phyloP scores from a whole-genome alignment of 306 rosid species.

The Sicyos edulis region DNA sequence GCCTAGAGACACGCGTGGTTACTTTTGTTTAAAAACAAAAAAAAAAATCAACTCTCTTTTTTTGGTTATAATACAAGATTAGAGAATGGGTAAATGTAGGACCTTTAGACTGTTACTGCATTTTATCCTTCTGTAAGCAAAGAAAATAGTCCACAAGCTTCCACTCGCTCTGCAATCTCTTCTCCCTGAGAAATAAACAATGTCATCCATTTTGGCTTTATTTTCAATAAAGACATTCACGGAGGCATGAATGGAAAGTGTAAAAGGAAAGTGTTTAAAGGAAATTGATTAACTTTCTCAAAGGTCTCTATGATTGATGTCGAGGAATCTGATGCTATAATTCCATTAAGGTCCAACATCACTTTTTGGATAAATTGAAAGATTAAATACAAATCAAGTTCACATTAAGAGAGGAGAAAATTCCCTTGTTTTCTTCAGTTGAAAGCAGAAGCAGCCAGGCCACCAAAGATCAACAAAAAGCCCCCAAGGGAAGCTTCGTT shows the following conservation, averaged over 20 bases:
- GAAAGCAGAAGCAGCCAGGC: neutral
- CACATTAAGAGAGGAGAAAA: conserved; percentile 15
- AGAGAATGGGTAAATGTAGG: conserved; percentile 2
- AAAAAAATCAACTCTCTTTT: no score
- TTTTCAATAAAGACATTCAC: neutral
- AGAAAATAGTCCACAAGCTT: conserved; percentile 6
- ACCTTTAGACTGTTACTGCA: conserved; percentile 14
- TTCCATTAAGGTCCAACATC: conserved; percentile 11
- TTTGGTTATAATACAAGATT: no score
- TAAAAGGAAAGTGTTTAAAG: conserved; percentile 17
- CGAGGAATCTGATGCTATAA: conserved; percentile 20
- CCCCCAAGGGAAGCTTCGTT: no score
- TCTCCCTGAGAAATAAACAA: neutral
- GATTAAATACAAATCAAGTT: conserved; percentile 20
- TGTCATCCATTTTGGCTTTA: conserved; percentile 8
- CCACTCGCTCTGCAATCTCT: neutral
- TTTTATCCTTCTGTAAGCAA: neutral
- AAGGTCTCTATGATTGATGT: conserved; percentile 15
- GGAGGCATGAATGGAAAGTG: conserved; percentile 16
- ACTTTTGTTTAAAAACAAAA: no score
- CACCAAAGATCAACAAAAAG: no score
- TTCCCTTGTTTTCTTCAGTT: neutral
- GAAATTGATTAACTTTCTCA: neutral
- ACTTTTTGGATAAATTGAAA: conserved; percentile 10
- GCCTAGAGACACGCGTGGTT: no score